Percentiles rank a stretch among this genome's conserved stretches.
Conservation (phyloP, 768 basidiomycete genomes). For the Hypholoma fasciculare region DNA sequence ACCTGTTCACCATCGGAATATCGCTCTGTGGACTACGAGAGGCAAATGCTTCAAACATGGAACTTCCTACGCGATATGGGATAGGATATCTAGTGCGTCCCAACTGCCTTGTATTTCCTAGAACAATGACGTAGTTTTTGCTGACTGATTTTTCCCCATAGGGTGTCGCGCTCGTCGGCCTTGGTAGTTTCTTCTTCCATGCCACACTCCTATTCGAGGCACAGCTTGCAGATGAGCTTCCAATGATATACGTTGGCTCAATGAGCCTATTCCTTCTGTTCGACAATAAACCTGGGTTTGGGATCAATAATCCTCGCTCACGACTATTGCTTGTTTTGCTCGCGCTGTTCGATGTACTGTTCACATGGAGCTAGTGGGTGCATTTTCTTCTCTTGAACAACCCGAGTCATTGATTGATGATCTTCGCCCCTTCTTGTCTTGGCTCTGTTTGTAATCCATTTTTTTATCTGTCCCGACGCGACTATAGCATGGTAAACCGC, state of each 20-base stretch:
- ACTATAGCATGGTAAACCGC: conserved; percentile 56
- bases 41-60: conserved; percentile 24
- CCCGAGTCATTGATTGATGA: background rate
- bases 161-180: conserved; percentile 70
- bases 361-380: conserved; percentile 76
- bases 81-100: conserved; percentile 41
- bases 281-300: conserved; percentile 55
- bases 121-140: background rate
- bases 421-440: background rate
- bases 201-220: conserved; percentile 74
- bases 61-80: conserved; percentile 42
- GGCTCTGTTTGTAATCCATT: conserved; percentile 3
- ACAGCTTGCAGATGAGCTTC: conserved; percentile 80
- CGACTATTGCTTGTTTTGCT: conserved; percentile 37
- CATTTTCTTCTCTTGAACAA: background rate
- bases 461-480: background rate
- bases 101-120: background rate
- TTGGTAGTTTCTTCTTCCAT: conserved; percentile 80
- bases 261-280: conserved; percentile 62
- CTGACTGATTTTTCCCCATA: conserved; percentile 21
- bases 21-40: conserved; percentile 49
- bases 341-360: conserved; percentile 53
- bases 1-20: conserved; percentile 57
- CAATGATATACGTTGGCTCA: conserved; percentile 75
- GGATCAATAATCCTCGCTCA: conserved; percentile 33